Percentiles rank a stretch among this genome's conserved stretches.
phyloP scores from a whole-genome alignment of 805 yeast genomes.

The Candida endomychidarum region DNA sequence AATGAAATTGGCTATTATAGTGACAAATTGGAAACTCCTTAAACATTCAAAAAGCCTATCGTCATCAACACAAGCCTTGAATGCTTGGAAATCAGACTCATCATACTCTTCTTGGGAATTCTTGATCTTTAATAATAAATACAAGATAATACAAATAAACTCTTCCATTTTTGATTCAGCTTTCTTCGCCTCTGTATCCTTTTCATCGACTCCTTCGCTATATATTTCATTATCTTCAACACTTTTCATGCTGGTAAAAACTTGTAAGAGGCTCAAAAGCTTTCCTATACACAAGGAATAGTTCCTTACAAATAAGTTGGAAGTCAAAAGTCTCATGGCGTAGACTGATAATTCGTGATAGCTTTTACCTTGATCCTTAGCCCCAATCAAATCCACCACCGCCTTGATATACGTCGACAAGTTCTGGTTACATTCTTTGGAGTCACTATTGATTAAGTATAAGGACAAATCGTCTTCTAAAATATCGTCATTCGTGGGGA shows the following conservation, averaged over 20 bases:
- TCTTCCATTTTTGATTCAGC: conserved; percentile 24
- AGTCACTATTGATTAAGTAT: conserved; percentile 35
- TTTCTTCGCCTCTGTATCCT: conserved; percentile 7
- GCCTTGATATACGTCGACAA: conserved; percentile 33
- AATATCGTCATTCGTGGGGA: conserved; percentile 6
- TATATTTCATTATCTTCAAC: conserved; percentile 3
- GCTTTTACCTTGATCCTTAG: conserved; percentile 5
- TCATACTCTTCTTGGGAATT: conserved; percentile 20
- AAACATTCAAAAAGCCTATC: conserved; percentile 22
- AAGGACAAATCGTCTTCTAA: conserved; percentile 11
- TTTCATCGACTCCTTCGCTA: conserved; percentile 4
- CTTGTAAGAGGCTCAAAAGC: conserved; percentile 31
- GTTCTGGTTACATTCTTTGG: conserved; percentile 40
- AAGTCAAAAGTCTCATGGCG: conserved; percentile 35
- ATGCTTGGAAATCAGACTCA: conserved; percentile 16
- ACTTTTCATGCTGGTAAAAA: conserved; percentile 22
- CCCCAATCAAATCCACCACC: conserved; percentile 28
- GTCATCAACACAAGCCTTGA: conserved; percentile 15
- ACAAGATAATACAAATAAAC: conserved; percentile 33
- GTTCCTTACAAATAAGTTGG: conserved; percentile 41
- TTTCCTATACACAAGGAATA: conserved; percentile 37
- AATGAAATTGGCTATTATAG: conserved; percentile 30
- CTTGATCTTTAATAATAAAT: conserved; percentile 33
- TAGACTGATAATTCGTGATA: conserved; percentile 34
- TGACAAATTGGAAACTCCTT: conserved; percentile 25